Evolutionary conservation across 352 stramenopile genomes (phyloP).

Genomic region (Phytophthora sp.): DNA sequence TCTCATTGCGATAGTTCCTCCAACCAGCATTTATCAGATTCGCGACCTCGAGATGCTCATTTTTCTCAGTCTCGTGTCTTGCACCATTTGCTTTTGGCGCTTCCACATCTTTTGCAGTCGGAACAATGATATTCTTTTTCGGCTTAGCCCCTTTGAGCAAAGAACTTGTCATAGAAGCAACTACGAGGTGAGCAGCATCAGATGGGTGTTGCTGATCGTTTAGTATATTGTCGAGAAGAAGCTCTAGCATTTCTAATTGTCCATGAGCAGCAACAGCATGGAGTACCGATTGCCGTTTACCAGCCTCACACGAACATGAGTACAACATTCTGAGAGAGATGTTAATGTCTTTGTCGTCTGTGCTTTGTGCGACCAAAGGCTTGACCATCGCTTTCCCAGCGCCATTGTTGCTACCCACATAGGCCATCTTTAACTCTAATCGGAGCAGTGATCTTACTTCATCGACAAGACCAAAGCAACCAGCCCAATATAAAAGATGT

Average conservation of each 20-base stretch:
- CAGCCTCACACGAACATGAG: slow-evolving; percentile 67
- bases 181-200: slow-evolving; percentile 10
- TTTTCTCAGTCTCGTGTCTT: background rate
- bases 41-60: slow-evolving; percentile 27
- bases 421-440: slow-evolving; percentile 18
- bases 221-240: slow-evolving; percentile 59
- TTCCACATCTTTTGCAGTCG: slow-evolving; percentile 13
- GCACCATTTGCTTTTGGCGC: background rate
- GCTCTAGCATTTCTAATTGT: slow-evolving; percentile 51
- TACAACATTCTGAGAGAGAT: slow-evolving; percentile 47
- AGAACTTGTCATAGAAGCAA: slow-evolving; percentile 12
- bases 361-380: slow-evolving; percentile 4
- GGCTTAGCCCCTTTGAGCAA: slow-evolving; percentile 12
- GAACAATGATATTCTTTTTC: slow-evolving; percentile 29
- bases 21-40: slow-evolving; percentile 46
- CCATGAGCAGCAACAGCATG: slow-evolving; percentile 65
- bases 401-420: background rate
- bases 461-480: slow-evolving; percentile 67
- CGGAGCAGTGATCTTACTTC: slow-evolving; percentile 55
- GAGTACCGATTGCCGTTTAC: slow-evolving; percentile 69
- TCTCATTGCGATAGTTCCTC: slow-evolving; percentile 72
- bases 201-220: slow-evolving; percentile 42
- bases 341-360: slow-evolving; percentile 12
- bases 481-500: slow-evolving; percentile 79
- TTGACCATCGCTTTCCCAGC: slow-evolving; percentile 5